Conservation (phyloP, 805 yeast genomes). For the Yarrowia osloensis region DNA sequence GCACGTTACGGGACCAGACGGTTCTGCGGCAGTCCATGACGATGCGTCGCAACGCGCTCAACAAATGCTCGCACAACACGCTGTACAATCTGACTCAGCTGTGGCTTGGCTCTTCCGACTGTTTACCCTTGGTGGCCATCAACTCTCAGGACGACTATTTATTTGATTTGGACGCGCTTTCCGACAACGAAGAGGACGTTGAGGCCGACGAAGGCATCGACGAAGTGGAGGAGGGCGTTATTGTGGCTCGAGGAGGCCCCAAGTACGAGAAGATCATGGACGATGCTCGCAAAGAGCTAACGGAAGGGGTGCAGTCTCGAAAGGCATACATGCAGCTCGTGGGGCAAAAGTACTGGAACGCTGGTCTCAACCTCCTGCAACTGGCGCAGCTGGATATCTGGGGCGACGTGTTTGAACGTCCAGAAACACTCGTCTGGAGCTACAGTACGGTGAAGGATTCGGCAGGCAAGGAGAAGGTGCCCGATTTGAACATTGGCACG, state of each 20-base stretch:
- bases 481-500: conserved; percentile 50
- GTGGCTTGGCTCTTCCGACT: neutral
- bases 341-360: conserved; percentile 9
- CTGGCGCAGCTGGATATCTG: conserved; percentile 27
- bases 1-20: conserved; percentile 20
- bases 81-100: conserved; percentile 10
- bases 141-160: conserved; percentile 21
- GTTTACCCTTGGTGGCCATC: conserved; percentile 17
- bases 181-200: neutral
- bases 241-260: conserved; percentile 21
- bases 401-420: conserved; percentile 54
- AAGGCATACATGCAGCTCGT: neutral
- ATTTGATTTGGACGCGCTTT: conserved; percentile 8
- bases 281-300: neutral
- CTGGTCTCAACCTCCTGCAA: conserved; percentile 1
- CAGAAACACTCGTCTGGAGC: conserved; percentile 47
- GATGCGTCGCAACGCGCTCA: neutral
- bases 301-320: neutral
- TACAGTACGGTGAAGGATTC: conserved; percentile 40
- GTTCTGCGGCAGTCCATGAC: neutral
- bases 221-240: conserved; percentile 23
- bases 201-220: conserved; percentile 13
- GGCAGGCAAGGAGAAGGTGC: conserved; percentile 40
- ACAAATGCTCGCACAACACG: conserved; percentile 1
- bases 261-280: conserved; percentile 8